Evolutionary conservation across 176 grass and related monocot genomes (phyloP).

Genomic region (Triticum turgidum): DNA sequence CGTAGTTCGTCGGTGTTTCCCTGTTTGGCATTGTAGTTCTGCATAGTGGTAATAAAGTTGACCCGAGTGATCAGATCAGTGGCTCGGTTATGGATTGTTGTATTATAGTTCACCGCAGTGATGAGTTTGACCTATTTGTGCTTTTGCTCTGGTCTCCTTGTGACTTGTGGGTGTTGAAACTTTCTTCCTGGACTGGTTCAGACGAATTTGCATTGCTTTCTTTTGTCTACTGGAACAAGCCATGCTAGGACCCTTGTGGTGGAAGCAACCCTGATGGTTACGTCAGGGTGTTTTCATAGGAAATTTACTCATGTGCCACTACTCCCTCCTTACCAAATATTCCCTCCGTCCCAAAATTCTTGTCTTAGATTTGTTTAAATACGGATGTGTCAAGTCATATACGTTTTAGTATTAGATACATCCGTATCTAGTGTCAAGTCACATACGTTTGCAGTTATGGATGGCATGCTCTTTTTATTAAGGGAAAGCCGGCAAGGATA

Average conservation of each 20-base stretch:
- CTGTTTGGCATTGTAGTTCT: not conserved
- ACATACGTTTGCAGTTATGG: too few relatives aligned
- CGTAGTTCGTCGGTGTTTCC: not conserved
- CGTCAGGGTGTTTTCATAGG: too few relatives aligned
- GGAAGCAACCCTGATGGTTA: too few relatives aligned
- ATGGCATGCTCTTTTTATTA: too few relatives aligned
- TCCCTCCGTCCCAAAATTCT: too few relatives aligned
- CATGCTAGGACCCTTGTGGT: not conserved
- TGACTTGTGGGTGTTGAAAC: not conserved
- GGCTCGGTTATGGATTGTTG: not conserved
- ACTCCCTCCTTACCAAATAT: too few relatives aligned
- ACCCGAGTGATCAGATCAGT: not conserved
- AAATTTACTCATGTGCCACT: too few relatives aligned
- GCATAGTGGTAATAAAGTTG: not conserved
- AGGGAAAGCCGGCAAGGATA: too few relatives aligned
- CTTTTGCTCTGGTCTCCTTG: not conserved
- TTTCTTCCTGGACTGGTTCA: not conserved
- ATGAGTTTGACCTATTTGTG: not conserved
- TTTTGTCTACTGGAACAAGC: not conserved
- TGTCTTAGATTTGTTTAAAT: too few relatives aligned
- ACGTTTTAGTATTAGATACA: too few relatives aligned
- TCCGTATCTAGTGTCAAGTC: too few relatives aligned
- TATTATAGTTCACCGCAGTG: not conserved
- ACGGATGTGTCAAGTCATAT: too few relatives aligned
- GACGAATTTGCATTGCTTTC: not conserved